Evolutionary conservation across 306 rosid genomes (phyloP), one percentile per base, ranked within the genome.

Genomic region (Cajanus cajan): DNA sequence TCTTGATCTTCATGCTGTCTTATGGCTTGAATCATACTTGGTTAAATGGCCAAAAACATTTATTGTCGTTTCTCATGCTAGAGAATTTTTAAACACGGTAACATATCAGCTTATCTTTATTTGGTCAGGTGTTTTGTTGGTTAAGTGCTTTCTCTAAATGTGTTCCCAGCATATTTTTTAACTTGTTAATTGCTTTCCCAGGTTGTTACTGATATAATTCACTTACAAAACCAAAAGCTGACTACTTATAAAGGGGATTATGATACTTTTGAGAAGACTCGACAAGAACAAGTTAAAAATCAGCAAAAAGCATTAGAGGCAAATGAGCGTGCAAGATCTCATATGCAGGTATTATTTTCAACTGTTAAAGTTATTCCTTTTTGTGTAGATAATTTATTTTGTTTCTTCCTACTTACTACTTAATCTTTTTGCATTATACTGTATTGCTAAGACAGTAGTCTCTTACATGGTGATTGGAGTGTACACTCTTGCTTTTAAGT

Each of bases 1-100:
- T 95, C 98, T 95, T 78, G 99, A 95, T 93, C 99, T 95, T 80
- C 99, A 95, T 75, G 99, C 99, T 62, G 99, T 95, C 82, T 87
- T 95, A 64, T 95, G 99, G 99, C 89, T 95, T 84, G 99, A 95
- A 71, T 7, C 93, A 1, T 93, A 95, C 90, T 83, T 95, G 80
- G 90, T 87, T 88, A 95, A 91, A 82, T 95, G 99, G 99, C 98
- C 98, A 8, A 95, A 95, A 78, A 93, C 99, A 52, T 87, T 93
- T 73, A 93, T 95, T 64, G 94, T 95, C 69, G 99, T 95, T 86
- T 95, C 99, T 84, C 99, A 93, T 83, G 99, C 99, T 78, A 93
- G 99, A 82, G 98, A 95, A 65, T 95, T 95, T 80, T 89, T 95
- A 87, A 95, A 95, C 90, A 87, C 96, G 96, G 99, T 95, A 89